These are phyloP conservation scores for Agrocybe pediades DNA, from an alignment of 768 basidiomycete genomes.

Conservation along the genomic window DNA sequence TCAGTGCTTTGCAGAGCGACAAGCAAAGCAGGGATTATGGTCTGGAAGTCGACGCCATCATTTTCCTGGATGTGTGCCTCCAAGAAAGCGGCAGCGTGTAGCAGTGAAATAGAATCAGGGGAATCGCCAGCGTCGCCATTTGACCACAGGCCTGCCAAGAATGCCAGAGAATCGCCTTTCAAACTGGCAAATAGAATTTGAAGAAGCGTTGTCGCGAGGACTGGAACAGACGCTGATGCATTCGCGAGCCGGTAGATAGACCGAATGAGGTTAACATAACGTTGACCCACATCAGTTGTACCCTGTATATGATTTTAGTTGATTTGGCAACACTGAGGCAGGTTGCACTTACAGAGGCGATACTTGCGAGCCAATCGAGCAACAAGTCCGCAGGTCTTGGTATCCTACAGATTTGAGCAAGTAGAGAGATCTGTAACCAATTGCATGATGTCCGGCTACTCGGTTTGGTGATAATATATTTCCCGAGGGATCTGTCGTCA, in stretches of 20 bases:
- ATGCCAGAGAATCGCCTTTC: conserved; percentile 70
- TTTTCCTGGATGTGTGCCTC: conserved; percentile 62
- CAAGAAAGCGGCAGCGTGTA: conserved; percentile 80
- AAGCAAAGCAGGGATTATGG: conserved; percentile 69
- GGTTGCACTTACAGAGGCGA: conserved; percentile 32
- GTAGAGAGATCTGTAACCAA: conserved; percentile 59
- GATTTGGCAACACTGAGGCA: not conserved
- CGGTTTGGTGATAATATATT: conserved; percentile 58
- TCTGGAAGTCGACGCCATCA: conserved; percentile 75
- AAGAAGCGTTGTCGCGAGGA: conserved; percentile 60
- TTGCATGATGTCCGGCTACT: conserved; percentile 54
- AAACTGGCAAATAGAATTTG: conserved; percentile 67
- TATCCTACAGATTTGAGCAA: conserved; percentile 53
- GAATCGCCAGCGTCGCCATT: conserved; percentile 24
- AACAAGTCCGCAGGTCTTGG: conserved; percentile 39
- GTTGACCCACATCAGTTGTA: conserved; percentile 27
- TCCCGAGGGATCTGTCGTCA: conserved; percentile 45
- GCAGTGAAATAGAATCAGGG: conserved; percentile 54
- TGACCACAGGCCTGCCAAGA: conserved; percentile 77
- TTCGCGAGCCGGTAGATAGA: conserved; percentile 70
- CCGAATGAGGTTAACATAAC: conserved; percentile 64
- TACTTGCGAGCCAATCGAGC: conserved; percentile 55
- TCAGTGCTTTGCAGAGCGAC: conserved; percentile 55
- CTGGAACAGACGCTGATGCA: conserved; percentile 45
- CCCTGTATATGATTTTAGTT: conserved; percentile 9